Evolutionary conservation across 2,329 filamentous ascomycete genomes (phyloP).

Genomic region (Fusarium duplospermum): DNA sequence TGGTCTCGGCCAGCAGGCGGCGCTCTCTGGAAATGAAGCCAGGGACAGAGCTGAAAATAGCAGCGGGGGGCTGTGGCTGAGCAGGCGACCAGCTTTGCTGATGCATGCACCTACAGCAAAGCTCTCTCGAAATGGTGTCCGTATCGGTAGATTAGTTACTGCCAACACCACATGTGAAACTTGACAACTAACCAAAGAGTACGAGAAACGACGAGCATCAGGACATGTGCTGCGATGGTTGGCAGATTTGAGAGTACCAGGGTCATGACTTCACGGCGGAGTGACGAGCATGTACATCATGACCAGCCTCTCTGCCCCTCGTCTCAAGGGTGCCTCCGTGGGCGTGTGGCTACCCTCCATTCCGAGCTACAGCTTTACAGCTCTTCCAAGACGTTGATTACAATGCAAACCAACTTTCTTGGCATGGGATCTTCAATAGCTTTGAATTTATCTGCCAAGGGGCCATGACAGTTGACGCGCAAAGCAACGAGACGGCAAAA

Average conservation of each 20-base stretch:
- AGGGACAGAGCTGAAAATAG: conserved; percentile 36
- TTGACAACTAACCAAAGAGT: background rate
- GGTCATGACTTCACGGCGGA: background rate
- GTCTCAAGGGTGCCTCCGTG: background rate
- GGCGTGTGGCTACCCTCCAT: background rate
- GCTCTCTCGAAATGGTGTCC: background rate
- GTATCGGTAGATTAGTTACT: background rate
- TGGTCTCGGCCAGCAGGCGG: background rate
- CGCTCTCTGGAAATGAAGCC: background rate
- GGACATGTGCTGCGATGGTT: background rate
- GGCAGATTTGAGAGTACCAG: background rate
- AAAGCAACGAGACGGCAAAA: no score
- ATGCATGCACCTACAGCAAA: background rate
- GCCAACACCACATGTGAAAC: background rate
- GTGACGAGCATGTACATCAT: background rate
- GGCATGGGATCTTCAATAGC: background rate
- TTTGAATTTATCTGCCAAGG: background rate
- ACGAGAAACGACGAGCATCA: background rate
- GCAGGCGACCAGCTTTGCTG: conserved; percentile 14
- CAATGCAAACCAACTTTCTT: background rate
- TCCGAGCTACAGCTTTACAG: background rate
- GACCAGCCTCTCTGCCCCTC: background rate
- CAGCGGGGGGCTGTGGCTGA: conserved; percentile 39
- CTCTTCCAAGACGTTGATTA: background rate
- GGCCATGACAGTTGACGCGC: background rate